phyloP scores from a whole-genome alignment of 345 rosid genomes.

The Streptanthus diversifolius region DNA sequence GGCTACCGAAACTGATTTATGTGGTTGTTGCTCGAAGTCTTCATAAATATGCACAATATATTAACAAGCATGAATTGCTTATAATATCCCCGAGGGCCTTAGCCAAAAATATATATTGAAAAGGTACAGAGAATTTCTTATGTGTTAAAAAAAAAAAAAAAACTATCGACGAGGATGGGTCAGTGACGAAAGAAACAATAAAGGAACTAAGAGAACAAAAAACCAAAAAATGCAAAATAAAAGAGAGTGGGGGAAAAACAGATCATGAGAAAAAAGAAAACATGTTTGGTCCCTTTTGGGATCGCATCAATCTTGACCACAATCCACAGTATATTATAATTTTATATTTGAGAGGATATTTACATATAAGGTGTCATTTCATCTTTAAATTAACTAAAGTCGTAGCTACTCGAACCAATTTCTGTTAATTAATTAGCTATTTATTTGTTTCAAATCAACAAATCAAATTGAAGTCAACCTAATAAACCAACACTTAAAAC shows the following conservation, averaged over 20 bases:
- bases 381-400: neutral
- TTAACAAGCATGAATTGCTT: neutral
- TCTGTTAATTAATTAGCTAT: neutral
- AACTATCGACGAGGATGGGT: neutral
- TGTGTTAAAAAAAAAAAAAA: neutral
- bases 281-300: slow-evolving; percentile 14
- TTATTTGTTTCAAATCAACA: neutral
- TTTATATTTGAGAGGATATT: neutral
- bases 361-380: slow-evolving; percentile 1
- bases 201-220: neutral
- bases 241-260: slow-evolving; percentile 9
- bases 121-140: neutral
- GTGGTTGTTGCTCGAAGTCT: neutral
- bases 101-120: neutral
- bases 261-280: slow-evolving; percentile 2
- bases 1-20: neutral
- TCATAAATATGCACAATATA: neutral
- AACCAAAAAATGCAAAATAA: neutral
- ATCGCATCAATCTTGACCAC: slow-evolving; percentile 30
- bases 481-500: too few species aligned
- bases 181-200: slow-evolving; percentile 8
- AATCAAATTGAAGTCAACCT: neutral
- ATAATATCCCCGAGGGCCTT: neutral
- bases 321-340: neutral
- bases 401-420: neutral